Percentiles rank a stretch among this genome's conserved stretches.
Conservation (phyloP, 2,329 filamentous ascomycete species). For the Clonostachys rhizophaga region DNA sequence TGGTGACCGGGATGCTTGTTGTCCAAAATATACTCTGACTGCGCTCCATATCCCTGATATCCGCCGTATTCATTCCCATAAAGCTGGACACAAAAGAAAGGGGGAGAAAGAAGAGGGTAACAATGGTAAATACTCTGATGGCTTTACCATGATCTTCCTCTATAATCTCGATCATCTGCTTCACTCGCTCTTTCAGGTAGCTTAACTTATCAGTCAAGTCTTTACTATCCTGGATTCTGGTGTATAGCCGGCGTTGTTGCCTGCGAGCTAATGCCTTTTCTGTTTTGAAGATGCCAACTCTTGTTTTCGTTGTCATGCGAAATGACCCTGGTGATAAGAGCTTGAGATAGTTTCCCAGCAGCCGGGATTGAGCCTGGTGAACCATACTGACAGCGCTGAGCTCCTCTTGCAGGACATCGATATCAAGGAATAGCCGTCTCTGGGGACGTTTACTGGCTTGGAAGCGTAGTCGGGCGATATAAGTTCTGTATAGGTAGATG, state of each 20-base stretch:
- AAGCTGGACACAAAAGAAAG: conserved; percentile 24
- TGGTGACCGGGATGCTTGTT: conserved; percentile 38
- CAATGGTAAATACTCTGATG: conserved; percentile 26
- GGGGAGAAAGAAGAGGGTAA: conserved; percentile 5
- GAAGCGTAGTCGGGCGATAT: conserved; percentile 3
- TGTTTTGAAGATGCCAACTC: conserved; percentile 1
- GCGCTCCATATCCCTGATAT: conserved; percentile 42
- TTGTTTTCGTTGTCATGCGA: neutral
- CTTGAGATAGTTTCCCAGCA: neutral
- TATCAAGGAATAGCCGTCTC: conserved; percentile 8
- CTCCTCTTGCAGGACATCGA: conserved; percentile 10
- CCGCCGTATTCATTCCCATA: conserved; percentile 48
- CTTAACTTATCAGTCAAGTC: neutral
- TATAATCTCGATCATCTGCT: conserved; percentile 9
- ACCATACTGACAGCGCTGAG: conserved; percentile 6
- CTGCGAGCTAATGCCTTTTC: neutral
- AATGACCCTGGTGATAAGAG: conserved; percentile 1
- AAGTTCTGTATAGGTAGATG: conserved; percentile 4
- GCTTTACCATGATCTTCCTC: conserved; percentile 17
- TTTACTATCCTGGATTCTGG: neutral
- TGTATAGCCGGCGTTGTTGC: neutral
- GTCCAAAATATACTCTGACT: conserved; percentile 46
- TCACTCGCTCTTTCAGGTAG: conserved; percentile 9
- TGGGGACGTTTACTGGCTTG: conserved; percentile 6
- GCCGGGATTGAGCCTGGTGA: conserved; percentile 1